Evolutionary conservation across 768 basidiomycete species (phyloP).

Genomic region (Mycena belliarum): DNA sequence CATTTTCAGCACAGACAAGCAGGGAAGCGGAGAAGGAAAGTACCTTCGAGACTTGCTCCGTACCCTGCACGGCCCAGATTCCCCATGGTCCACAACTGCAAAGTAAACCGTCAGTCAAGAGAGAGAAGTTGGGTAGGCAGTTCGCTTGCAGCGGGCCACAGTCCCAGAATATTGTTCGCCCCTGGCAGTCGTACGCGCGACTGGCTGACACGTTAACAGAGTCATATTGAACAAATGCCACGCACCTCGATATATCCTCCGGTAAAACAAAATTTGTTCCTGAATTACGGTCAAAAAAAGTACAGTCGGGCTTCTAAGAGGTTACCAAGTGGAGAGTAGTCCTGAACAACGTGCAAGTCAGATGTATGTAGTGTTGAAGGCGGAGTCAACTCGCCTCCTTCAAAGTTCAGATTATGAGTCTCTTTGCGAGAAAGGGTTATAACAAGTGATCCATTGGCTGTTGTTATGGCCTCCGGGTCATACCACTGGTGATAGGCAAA

Average conservation of each 20-base stretch:
- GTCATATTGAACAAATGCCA: neutral
- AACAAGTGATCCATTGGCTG: slow-evolving; percentile 49
- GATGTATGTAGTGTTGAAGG: too few relatives aligned
- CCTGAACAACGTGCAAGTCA: too few relatives aligned
- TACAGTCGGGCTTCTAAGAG: neutral
- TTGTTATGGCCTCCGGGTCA: slow-evolving; percentile 42
- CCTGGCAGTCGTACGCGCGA: slow-evolving; percentile 65
- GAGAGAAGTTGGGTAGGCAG: neutral
- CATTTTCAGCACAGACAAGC: too few relatives aligned
- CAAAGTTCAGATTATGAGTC: slow-evolving; percentile 49
- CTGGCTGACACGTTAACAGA: neutral
- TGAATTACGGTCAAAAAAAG: neutral
- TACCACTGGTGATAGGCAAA: slow-evolving; percentile 1
- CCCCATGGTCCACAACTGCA: slow-evolving; percentile 69
- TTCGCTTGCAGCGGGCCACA: slow-evolving; percentile 65
- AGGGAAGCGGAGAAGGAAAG: too few relatives aligned
- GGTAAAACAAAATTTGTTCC: slow-evolving; percentile 96
- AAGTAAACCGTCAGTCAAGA: neutral
- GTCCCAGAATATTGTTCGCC: slow-evolving; percentile 55
- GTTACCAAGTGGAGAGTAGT: slow-evolving; percentile 12
- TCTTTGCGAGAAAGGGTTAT: slow-evolving; percentile 49
- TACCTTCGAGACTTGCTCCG: slow-evolving; percentile 72
- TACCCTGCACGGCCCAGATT: slow-evolving; percentile 91
- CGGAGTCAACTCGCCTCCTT: slow-evolving; percentile 30
- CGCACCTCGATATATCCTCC: slow-evolving; percentile 63